phyloP scores from a whole-genome alignment of 768 basidiomycete genomes.

The Lentinus tigrinus region DNA sequence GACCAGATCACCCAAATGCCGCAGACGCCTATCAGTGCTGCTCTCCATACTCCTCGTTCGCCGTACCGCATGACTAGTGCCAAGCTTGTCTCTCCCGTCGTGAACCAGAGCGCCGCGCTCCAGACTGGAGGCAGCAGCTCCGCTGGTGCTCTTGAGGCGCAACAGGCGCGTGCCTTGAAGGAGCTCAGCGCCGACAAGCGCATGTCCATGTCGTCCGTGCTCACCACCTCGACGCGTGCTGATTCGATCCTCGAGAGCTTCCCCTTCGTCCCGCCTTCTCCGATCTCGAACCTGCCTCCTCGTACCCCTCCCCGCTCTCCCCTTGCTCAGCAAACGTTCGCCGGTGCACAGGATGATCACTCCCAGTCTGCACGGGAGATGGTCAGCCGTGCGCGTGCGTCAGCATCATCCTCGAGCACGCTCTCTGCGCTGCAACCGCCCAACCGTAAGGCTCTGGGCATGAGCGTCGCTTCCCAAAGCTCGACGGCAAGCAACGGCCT shows the following conservation, averaged over 20 bases:
- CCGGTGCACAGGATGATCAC: slow-evolving; percentile 16
- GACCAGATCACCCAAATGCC: slow-evolving; percentile 28
- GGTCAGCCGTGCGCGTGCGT: slow-evolving; percentile 13
- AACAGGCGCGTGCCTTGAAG: slow-evolving; percentile 68
- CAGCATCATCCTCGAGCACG: slow-evolving; percentile 11
- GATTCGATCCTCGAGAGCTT: slow-evolving; percentile 87
- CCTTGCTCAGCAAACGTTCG: slow-evolving; percentile 56
- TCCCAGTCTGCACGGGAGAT: slow-evolving; percentile 7
- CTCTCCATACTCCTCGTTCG: slow-evolving; percentile 37
- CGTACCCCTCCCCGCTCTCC: slow-evolving; percentile 77
- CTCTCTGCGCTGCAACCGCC: slow-evolving; percentile 41
- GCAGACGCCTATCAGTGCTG: slow-evolving; percentile 25
- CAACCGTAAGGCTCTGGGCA: slow-evolving; percentile 57
- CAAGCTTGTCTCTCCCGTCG: slow-evolving; percentile 50
- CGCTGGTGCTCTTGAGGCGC: slow-evolving; percentile 50
- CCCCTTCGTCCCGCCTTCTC: slow-evolving; percentile 87
- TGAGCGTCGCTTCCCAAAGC: slow-evolving; percentile 75
- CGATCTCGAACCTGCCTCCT: slow-evolving; percentile 78
- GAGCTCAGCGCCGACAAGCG: slow-evolving; percentile 46
- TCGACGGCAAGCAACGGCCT: slow-evolving; percentile 81
- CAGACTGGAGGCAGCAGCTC: slow-evolving; percentile 17
- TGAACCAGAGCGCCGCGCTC: slow-evolving; percentile 27
- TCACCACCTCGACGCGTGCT: slow-evolving; percentile 67
- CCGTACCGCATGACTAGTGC: slow-evolving; percentile 64
- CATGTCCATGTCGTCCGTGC: slow-evolving; percentile 63